Conservation (phyloP, 176 grass and related monocot genomes). For the Carex myosuroides region DNA sequence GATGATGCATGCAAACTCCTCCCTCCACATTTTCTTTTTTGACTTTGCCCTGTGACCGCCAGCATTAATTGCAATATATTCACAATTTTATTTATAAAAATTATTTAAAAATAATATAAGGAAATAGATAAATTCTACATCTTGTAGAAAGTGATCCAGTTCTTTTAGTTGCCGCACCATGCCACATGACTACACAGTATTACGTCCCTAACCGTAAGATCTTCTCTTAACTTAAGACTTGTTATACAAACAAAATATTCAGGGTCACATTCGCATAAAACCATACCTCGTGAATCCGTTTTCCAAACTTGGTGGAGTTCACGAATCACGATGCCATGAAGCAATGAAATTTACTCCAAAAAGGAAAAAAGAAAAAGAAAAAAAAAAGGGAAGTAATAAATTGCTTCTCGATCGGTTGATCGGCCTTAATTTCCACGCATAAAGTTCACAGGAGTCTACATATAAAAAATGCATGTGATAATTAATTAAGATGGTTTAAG, state of each 20-base stretch:
- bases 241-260: neutral
- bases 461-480: neutral
- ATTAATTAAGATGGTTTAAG: neutral
- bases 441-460: neutral
- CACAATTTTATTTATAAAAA: too few species aligned
- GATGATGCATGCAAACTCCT: conserved; percentile 17
- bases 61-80: neutral
- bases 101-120: too few species aligned
- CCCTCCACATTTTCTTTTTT: conserved; percentile 5
- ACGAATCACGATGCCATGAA: too few species aligned
- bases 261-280: neutral
- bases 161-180: too few species aligned
- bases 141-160: too few species aligned
- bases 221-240: neutral
- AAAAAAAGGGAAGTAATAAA: neutral
- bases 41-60: neutral
- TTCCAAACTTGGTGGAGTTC: neutral
- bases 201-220: too few species aligned
- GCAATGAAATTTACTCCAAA: too few species aligned
- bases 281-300: neutral
- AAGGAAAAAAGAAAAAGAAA: too few species aligned
- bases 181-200: too few species aligned
- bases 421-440: neutral
- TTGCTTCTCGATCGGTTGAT: neutral
- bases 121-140: too few species aligned